Evolutionary conservation across 257 asterid genomes (phyloP).

Genomic region (Rhazya stricta): DNA sequence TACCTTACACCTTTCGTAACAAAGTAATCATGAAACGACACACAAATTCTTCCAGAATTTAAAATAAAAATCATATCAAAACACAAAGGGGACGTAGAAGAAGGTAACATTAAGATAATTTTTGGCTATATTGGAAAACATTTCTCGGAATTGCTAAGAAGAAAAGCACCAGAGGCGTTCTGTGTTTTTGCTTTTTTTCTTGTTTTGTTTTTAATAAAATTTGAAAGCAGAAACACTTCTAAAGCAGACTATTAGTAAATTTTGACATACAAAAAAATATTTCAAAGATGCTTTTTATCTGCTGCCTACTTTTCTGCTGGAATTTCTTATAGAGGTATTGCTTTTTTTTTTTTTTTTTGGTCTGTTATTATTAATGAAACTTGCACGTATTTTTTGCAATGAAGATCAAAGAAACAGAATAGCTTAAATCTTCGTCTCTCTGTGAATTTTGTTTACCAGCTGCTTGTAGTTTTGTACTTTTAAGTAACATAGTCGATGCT

Average conservation of each 20-base stretch:
- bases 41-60: background rate
- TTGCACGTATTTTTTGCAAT: background rate
- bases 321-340: background rate
- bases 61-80: background rate
- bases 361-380: background rate
- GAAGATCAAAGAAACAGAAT: background rate
- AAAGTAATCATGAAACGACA: background rate
- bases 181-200: background rate
- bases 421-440: background rate
- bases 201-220: background rate
- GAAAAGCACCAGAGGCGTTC: background rate
- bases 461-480: background rate
- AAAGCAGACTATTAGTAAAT: background rate
- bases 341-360: conserved; percentile 8
- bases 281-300: background rate
- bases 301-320: background rate
- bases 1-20: background rate
- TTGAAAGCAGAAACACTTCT: background rate
- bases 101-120: background rate
- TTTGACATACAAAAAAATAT: background rate
- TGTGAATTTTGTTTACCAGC: background rate
- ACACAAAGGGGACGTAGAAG: background rate
- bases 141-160: background rate
- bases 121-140: background rate
- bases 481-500: background rate